Conservation (phyloP, 495 filamentous ascomycete genomes). For the Aspergillus affinis region DNA sequence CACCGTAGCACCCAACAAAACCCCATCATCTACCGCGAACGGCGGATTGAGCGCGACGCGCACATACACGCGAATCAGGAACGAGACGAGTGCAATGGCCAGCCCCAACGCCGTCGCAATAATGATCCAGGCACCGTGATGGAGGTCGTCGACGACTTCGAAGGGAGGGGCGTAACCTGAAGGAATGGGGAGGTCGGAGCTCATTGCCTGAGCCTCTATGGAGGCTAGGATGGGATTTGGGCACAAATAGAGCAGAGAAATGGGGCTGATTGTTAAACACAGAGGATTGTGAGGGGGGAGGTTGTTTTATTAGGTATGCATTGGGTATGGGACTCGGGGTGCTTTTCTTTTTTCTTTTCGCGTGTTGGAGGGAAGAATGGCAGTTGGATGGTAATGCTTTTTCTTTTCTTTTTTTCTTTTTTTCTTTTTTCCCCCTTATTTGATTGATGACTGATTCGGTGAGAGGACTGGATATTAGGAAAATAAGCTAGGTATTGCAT, state of each 20-base stretch:
- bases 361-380: too few relatives aligned
- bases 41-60: constrained; percentile 38
- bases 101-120: constrained; percentile 49
- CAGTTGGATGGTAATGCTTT: too few relatives aligned
- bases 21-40: constrained; percentile 41
- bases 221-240: too few relatives aligned
- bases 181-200: constrained; percentile 32
- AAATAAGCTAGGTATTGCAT: not conserved
- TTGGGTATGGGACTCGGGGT: too few relatives aligned
- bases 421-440: too few relatives aligned
- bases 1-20: constrained; percentile 40
- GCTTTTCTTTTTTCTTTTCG: not conserved
- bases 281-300: too few relatives aligned
- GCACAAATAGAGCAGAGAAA: too few relatives aligned
- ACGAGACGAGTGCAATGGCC: constrained; percentile 44
- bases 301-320: too few relatives aligned
- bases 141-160: constrained; percentile 38
- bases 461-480: too few relatives aligned
- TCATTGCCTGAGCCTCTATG: constrained; percentile 13
- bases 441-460: not conserved
- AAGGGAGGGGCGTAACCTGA: constrained; percentile 42
- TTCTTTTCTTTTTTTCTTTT: too few relatives aligned
- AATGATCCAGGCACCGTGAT: constrained; percentile 47
- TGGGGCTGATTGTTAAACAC: too few relatives aligned
- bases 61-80: constrained; percentile 47